Percentiles rank a stretch among this genome's conserved stretches.
Evolutionary conservation across 768 basidiomycete species (phyloP).

Genomic region (Suillus americanus): DNA sequence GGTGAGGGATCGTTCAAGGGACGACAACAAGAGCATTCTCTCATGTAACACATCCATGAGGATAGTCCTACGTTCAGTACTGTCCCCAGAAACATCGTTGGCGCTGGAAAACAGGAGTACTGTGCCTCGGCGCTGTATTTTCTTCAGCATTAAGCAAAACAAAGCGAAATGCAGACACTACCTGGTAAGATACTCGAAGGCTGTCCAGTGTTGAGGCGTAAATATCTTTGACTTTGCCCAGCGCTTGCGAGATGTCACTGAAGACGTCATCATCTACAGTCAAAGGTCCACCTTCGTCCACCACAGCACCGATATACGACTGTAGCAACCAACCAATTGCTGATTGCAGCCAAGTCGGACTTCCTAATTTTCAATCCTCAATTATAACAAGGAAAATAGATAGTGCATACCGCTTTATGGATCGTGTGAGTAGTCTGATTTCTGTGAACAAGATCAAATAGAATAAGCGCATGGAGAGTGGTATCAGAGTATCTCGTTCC

Average conservation of each 20-base stretch:
- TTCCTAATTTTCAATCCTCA: slow-evolving; percentile 31
- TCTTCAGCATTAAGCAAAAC: neutral
- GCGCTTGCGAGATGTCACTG: slow-evolving; percentile 41
- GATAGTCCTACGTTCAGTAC: slow-evolving; percentile 23
- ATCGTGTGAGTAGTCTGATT: slow-evolving; percentile 60
- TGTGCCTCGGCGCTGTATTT: slow-evolving; percentile 43
- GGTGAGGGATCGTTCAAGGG: slow-evolving; percentile 44
- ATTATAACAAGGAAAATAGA: neutral
- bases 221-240: slow-evolving; percentile 46
- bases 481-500: slow-evolving; percentile 53
- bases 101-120: slow-evolving; percentile 34
- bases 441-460: slow-evolving; percentile 63
- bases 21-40: slow-evolving; percentile 40
- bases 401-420: slow-evolving; percentile 56
- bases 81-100: slow-evolving; percentile 12
- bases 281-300: slow-evolving; percentile 30
- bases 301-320: slow-evolving; percentile 13
- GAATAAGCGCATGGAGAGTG: slow-evolving; percentile 59
- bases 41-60: slow-evolving; percentile 37
- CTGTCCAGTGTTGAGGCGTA: slow-evolving; percentile 53
- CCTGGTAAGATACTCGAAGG: slow-evolving; percentile 43
- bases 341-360: slow-evolving; percentile 26
- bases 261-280: slow-evolving; percentile 39
- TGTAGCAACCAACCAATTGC: slow-evolving; percentile 33
- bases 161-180: slow-evolving; percentile 23